Base-by-base conservation (phyloP, 768 basidiomycete species). In the Collybiopsis confluens region DNA sequence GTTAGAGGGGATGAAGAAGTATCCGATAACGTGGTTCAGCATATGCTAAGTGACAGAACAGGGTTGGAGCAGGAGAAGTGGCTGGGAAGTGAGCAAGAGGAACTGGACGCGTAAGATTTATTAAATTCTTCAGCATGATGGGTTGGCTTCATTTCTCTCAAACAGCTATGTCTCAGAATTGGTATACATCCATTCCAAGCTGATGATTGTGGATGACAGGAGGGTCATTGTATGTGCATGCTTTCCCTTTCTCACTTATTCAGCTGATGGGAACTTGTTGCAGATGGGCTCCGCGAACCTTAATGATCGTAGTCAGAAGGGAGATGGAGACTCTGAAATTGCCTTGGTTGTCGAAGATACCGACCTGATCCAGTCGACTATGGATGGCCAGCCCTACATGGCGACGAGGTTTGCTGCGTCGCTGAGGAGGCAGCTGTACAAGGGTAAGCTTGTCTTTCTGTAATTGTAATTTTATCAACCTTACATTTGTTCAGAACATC, bases 241-340 rank as follows among this genome's bases (percentile, higher is more conserved):
- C 26, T 10, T 44, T 28, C 36, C 21, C 40, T 10, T 52, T 18
- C 2, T 41, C 18, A 21, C 30, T 23, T 15, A 21, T 37, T n/a
- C n/a, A n/a, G 26, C 30, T 23, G 21, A 24, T 28, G 26, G 21
- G 8, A 5, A 13, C 26, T 52, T 30, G 24, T 24, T 28, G 15
- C 37, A 92, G 90, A 89, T 94, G 78, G 95, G 96, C 30, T 93
- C 90, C 38, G 94, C 96, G 15, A 98, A 98, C 66, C 65, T 95
- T 59, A 95, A 95, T 56, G 92, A 95, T 62, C 84, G 92, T 13
- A 87, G 84, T 51, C 90, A 92, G 69, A 86, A 80, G 84, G 95
- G 95, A 23, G 88, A 96, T 59, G 92, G 92, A 30, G 93, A 96
- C 68, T 96, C 92, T 1, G 97, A 98, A 70, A 96, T 98, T 58